Base-by-base conservation (phyloP, 2,329 filamentous ascomycete genomes). In the Diaporthe sp. region DNA sequence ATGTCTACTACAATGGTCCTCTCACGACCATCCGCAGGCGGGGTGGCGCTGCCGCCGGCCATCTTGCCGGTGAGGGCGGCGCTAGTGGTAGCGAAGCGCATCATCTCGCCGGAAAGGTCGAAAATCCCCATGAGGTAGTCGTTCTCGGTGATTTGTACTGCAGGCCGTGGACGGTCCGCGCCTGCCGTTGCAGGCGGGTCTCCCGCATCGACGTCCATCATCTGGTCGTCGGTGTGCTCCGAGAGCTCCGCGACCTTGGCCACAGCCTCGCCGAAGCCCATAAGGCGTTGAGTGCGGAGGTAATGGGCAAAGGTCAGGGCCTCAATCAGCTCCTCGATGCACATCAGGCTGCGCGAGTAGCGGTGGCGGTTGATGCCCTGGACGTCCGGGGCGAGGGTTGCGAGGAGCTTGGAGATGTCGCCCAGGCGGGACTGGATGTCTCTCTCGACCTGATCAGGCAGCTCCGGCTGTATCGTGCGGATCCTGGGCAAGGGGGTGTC, bases 301-400 rank as follows among this genome's bases (percentile, higher is more conserved):
- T 99, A 99, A 83, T 98, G 92, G 75, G 93, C 89, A 82, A 99
- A 98, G 0, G 94, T 93, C 37, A 97, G 86, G 0, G 96, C 96
- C 85, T 99, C 97, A 82, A 98, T 94, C 80, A 95, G 97, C 84
- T 99, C 97, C 84, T 99, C 97, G 69, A 97, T 91, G 65, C 95
- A 96, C 30, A 93, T 94, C 77, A 98, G 92, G 70, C 95, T 91
- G 72, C 90, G 88, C 68, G 91, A 89, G 84, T 98, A 99, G 73
- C 97, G 93, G 84, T 94, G 91, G 12, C 93, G 90, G 83, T 98
- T 97, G 79, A 96, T 88, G 51, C 92, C 92, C 78, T 93, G 89
- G 7, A 98, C 87, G 77, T 98, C 96, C 1, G 89, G 86, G 25
- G 91, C 89, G 71, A 98, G 90, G 53, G 87, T 84, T 5, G 86